A percentile compares a stretch with the other conserved stretches of the same genome.
phyloP scores from a whole-genome alignment of 176 grass and related monocot species.

The Triticum dicoccoides region DNA sequence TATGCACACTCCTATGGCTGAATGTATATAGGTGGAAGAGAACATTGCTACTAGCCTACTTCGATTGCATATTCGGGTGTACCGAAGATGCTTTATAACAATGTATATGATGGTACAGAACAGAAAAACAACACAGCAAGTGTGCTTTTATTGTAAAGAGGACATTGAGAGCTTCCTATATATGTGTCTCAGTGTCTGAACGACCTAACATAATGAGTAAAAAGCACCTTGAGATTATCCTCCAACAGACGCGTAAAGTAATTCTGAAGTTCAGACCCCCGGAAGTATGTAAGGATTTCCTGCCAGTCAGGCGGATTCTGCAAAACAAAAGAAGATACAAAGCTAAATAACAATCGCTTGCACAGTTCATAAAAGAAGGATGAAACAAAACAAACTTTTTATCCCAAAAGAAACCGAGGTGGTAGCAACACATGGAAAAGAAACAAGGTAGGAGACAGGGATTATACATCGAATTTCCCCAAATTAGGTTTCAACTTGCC shows the following conservation, averaged over 20 bases:
- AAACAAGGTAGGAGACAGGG: background rate
- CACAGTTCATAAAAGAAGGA: background rate
- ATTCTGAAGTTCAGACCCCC: slow-evolving; percentile 76
- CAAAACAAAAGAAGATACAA: background rate
- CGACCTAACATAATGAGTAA: background rate
- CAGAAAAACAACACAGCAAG: background rate
- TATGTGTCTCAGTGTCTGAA: background rate
- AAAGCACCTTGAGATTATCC: slow-evolving; percentile 74
- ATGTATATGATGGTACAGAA: background rate
- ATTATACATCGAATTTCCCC: slow-evolving; percentile 69
- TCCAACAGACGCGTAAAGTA: slow-evolving; percentile 79
- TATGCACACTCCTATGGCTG: background rate
- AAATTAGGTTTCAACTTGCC: slow-evolving; percentile 81
- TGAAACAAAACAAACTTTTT: background rate
- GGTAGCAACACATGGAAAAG: slow-evolving; percentile 8
- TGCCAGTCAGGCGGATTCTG: slow-evolving; percentile 90
- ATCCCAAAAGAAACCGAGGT: background rate
- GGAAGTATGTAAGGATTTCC: slow-evolving; percentile 86
- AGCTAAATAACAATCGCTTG: slow-evolving; percentile 12
- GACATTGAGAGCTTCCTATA: background rate
- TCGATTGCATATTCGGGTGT: background rate
- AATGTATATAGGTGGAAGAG: background rate
- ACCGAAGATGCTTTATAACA: background rate
- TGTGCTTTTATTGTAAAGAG: background rate
- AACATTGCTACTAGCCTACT: background rate